phyloP scores from a whole-genome alignment of 805 yeast genomes.

The Barnettozyma populi region DNA sequence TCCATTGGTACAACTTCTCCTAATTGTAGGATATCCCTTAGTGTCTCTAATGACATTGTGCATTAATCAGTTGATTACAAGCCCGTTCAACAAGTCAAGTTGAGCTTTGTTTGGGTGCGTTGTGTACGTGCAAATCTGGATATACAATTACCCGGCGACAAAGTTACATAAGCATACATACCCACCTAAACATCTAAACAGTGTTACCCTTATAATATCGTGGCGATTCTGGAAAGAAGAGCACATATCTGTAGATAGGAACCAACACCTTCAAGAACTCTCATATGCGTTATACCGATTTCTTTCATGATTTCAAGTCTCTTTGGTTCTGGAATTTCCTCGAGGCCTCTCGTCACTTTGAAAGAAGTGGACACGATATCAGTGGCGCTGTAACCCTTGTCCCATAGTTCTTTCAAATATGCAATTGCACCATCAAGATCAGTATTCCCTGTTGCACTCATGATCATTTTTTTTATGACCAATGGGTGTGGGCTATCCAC shows the following conservation, averaged over 20 bases:
- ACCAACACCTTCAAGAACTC: constrained; percentile 89
- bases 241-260: constrained; percentile 84
- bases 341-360: constrained; percentile 75
- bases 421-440: constrained; percentile 63
- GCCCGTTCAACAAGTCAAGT: background rate
- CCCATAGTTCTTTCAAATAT: constrained; percentile 68
- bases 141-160: background rate
- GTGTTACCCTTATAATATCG: background rate
- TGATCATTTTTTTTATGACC: constrained; percentile 65
- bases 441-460: constrained; percentile 37
- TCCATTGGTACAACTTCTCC: constrained; percentile 1
- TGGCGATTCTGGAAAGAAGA: constrained; percentile 53
- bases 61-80: background rate
- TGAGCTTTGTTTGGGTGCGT: background rate
- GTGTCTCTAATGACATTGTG: background rate
- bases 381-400: constrained; percentile 86
- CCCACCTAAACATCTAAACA: no score
- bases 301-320: constrained; percentile 76
- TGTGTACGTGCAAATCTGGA: no score
- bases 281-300: constrained; percentile 88
- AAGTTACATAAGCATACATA: background rate
- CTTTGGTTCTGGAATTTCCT: constrained; percentile 58
- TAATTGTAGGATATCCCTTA: background rate
- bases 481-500: constrained; percentile 97
- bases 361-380: constrained; percentile 91